Conservation (phyloP, 2,329 filamentous ascomycete species). For the Fusarium odoratissimum region DNA sequence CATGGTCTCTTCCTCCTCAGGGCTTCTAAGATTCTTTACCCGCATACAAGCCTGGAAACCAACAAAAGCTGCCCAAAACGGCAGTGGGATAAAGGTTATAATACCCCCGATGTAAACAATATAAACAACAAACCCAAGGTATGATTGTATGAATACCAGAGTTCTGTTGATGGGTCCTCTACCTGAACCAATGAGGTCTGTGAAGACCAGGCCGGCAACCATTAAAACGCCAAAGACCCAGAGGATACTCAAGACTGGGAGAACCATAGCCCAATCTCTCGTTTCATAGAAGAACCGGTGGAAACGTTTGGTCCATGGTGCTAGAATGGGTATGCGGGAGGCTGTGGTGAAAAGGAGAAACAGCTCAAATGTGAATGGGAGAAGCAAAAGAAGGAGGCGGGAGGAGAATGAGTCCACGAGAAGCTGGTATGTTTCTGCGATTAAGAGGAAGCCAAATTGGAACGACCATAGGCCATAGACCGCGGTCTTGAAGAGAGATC, state of each 20-base stretch:
- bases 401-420: neutral
- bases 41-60: constrained; percentile 25
- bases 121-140: neutral
- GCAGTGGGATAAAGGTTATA: constrained; percentile 3
- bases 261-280: constrained; percentile 29
- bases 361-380: constrained; percentile 21
- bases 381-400: constrained; percentile 4
- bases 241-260: constrained; percentile 26
- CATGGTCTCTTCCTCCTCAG: constrained; percentile 19
- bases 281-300: constrained; percentile 33
- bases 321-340: constrained; percentile 15
- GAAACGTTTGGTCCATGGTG: neutral
- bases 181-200: constrained; percentile 19
- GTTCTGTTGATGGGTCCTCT: neutral
- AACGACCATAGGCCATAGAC: constrained; percentile 23
- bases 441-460: constrained; percentile 11
- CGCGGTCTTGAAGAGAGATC: neutral
- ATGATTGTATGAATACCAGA: neutral
- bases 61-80: constrained; percentile 30
- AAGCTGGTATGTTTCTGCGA: neutral
- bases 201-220: neutral
- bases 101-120: constrained; percentile 2
- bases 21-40: constrained; percentile 16
- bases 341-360: constrained; percentile 42
- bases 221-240: constrained; percentile 27